These are phyloP conservation scores for Silene uniflora DNA, from an alignment of 148 eudicot species.

Conservation along the genomic window DNA sequence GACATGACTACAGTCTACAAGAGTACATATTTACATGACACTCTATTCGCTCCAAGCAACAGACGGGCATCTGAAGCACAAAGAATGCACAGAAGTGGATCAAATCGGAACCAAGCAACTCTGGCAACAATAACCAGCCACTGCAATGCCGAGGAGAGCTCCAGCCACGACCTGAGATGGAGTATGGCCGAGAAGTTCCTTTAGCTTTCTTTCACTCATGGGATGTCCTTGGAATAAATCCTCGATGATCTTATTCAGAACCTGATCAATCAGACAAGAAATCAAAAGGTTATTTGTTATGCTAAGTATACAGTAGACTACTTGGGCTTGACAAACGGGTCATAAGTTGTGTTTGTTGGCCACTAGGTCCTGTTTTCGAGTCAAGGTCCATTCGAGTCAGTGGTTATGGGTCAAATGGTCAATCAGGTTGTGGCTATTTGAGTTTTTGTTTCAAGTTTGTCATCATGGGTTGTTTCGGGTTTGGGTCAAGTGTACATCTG, in stretches of 20 bases:
- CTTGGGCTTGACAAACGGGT: too few relatives aligned
- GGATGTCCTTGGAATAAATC: constrained; percentile 96
- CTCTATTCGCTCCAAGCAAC: constrained; percentile 2
- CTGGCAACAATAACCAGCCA: constrained; percentile 65
- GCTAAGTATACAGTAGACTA: not conserved
- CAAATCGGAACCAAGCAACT: constrained; percentile 31
- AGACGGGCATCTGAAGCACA: too few relatives aligned
- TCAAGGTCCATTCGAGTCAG: too few relatives aligned
- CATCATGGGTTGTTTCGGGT: too few relatives aligned
- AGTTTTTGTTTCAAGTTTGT: too few relatives aligned
- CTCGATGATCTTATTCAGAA: constrained; percentile 80
- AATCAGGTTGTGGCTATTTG: too few relatives aligned
- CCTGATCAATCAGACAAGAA: constrained; percentile 35
- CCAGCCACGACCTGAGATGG: constrained; percentile 83
- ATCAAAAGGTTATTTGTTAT: not conserved
- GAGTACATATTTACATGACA: too few relatives aligned
- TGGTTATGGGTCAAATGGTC: too few relatives aligned
- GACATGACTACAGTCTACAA: not conserved
- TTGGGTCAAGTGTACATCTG: not conserved
- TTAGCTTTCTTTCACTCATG: constrained; percentile 84
- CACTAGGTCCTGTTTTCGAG: too few relatives aligned
- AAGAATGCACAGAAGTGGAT: not conserved
- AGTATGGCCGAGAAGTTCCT: constrained; percentile 91
- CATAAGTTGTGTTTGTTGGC: too few relatives aligned
- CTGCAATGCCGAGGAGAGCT: constrained; percentile 65